Percentiles rank a stretch among this genome's conserved stretches.
phyloP scores from a whole-genome alignment of 148 eudicot species.

The Agrostemma githago region DNA sequence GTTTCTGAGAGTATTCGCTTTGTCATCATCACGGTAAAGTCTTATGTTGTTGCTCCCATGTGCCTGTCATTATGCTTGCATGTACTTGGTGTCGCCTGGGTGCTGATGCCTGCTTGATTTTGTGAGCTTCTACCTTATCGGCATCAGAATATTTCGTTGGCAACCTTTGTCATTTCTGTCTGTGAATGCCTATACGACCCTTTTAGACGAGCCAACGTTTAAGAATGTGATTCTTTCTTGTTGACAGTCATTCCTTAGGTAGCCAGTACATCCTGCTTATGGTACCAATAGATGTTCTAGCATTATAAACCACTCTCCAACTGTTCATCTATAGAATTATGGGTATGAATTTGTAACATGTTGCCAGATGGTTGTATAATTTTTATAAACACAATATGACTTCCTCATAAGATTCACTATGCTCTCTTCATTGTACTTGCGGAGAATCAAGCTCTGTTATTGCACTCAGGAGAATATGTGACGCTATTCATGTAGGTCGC shows the following conservation, averaged over 20 bases:
- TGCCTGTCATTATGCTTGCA: conserved; percentile 40
- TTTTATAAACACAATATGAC: not conserved
- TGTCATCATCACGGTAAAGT: conserved; percentile 34
- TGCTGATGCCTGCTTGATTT: conserved; percentile 48
- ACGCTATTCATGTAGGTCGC: too few species aligned
- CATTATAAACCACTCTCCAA: not conserved
- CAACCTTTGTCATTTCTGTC: not conserved
- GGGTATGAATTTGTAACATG: not conserved
- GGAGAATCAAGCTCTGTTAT: too few species aligned
- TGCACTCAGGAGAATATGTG: too few species aligned
- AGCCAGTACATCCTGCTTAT: not conserved
- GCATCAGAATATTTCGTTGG: not conserved
- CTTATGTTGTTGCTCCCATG: conserved; percentile 49
- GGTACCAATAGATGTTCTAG: not conserved
- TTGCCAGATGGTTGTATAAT: not conserved
- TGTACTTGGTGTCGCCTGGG: not conserved
- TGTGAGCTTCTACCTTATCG: not conserved
- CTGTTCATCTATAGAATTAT: not conserved
- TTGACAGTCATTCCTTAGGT: not conserved
- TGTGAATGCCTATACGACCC: conserved; percentile 7
- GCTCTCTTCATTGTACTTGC: not conserved
- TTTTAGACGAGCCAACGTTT: not conserved
- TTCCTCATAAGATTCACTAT: not conserved
- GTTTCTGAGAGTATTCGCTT: not conserved
- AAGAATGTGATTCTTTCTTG: conserved; percentile 7